Conservation (phyloP, 2,329 filamentous ascomycete genomes). For the Metarhizium anisopliae region DNA sequence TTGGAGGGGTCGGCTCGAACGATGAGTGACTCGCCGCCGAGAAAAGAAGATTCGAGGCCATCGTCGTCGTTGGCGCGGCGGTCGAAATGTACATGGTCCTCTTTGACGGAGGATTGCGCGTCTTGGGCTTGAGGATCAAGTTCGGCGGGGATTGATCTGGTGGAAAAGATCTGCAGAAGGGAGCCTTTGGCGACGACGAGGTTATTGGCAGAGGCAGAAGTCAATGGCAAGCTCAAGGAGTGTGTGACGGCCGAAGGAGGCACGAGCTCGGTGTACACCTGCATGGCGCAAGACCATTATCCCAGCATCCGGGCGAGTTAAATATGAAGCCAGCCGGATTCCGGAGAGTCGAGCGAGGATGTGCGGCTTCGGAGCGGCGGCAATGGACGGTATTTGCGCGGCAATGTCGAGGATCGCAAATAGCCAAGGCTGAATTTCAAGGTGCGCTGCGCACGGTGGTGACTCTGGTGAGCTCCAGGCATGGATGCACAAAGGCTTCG, state of each 20-base stretch:
- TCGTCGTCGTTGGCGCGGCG: conserved; percentile 50
- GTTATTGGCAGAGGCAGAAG: conserved; percentile 67
- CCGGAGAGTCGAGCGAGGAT: background rate
- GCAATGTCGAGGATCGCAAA: background rate
- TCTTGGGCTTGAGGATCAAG: conserved; percentile 37
- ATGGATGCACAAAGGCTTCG: background rate
- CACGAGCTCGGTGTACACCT: conserved; percentile 94
- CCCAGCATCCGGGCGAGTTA: conserved; percentile 10
- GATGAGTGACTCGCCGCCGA: conserved; percentile 53
- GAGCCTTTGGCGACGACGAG: conserved; percentile 89
- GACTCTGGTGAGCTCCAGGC: background rate
- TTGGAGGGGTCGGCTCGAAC: conserved; percentile 54
- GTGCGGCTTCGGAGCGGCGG: background rate
- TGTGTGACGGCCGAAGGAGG: conserved; percentile 92
- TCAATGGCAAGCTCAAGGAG: conserved; percentile 70
- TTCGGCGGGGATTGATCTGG: conserved; percentile 58
- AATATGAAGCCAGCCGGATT: background rate
- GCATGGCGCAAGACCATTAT: conserved; percentile 53
- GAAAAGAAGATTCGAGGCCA: conserved; percentile 56
- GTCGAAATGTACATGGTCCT: conserved; percentile 39
- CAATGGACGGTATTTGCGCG: background rate
- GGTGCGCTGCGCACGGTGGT: too few relatives aligned
- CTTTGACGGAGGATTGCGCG: conserved; percentile 21
- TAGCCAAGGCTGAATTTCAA: conserved; percentile 2
- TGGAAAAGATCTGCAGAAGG: conserved; percentile 81